A percentile compares a stretch with the other conserved stretches of the same genome.
phyloP scores from a whole-genome alignment of 139 green algal species.

The Micractinium sp. region DNA sequence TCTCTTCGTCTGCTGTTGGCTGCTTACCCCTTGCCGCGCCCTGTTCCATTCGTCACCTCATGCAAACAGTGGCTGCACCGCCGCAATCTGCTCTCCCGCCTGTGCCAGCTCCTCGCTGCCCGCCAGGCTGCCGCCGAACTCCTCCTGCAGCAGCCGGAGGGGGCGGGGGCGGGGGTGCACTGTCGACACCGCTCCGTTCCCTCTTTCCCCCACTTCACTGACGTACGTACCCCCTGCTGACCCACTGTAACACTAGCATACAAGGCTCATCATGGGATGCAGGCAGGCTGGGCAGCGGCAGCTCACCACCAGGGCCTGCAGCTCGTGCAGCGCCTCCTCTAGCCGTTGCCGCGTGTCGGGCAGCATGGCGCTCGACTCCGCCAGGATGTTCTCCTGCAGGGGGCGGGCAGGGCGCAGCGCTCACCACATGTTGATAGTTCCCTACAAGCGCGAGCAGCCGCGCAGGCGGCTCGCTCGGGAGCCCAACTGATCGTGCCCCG shows the following conservation, averaged over 20 bases:
- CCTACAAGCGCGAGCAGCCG: neutral
- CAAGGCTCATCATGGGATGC: too few species aligned
- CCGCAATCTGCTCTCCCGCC: constrained; percentile 24
- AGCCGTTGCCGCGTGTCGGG: constrained; percentile 83
- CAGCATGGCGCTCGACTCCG: constrained; percentile 87
- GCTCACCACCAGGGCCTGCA: constrained; percentile 76
- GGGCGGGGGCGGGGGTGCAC: neutral
- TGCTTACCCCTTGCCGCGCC: neutral
- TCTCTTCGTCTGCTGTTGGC: neutral
- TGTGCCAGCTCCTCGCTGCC: constrained; percentile 27
- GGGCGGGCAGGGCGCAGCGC: neutral
- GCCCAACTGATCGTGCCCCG: neutral
- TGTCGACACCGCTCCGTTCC: neutral
- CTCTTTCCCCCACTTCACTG: neutral
- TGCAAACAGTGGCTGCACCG: constrained; percentile 23
- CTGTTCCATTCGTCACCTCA: neutral
- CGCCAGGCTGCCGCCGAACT: neutral
- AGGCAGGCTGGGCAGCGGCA: neutral
- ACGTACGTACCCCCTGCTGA: neutral
- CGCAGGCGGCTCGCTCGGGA: neutral
- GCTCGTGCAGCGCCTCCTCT: constrained; percentile 73
- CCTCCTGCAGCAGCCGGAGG: constrained; percentile 16
- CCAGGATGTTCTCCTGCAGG: constrained; percentile 87
- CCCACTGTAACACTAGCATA: neutral
- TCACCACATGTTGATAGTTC: neutral